Evolutionary conservation across 352 stramenopile genomes (phyloP).

Genomic region (Phytopythium aichiense): DNA sequence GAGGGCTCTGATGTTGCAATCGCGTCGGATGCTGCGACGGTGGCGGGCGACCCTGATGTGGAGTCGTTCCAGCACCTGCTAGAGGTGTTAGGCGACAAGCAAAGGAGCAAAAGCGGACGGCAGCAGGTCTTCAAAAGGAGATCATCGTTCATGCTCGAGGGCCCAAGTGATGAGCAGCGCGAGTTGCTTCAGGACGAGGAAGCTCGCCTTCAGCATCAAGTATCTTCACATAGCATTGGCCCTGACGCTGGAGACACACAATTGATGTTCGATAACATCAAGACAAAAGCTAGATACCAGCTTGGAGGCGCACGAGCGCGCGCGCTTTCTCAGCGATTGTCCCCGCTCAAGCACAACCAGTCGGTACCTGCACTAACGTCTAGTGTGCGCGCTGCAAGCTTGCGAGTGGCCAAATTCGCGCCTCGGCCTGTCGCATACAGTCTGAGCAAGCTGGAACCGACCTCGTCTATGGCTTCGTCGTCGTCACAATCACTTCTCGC

Average conservation of each 20-base stretch:
- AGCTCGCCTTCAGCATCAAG: slow-evolving; percentile 18
- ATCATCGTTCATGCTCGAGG: slow-evolving; percentile 29
- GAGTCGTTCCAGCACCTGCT: slow-evolving; percentile 51
- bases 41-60: neutral
- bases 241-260: neutral
- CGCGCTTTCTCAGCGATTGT: neutral
- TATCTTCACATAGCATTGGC: neutral
- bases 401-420: slow-evolving; percentile 21
- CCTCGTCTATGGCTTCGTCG: neutral
- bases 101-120: slow-evolving; percentile 13
- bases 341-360: slow-evolving; percentile 17
- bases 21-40: neutral
- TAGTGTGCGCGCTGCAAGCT: slow-evolving; percentile 14
- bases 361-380: neutral
- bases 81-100: slow-evolving; percentile 28
- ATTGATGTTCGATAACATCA: neutral
- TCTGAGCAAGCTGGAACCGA: slow-evolving; percentile 34
- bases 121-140: neutral
- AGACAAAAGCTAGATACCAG: neutral
- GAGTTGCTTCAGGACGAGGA: slow-evolving; percentile 54
- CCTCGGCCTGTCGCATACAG: slow-evolving; percentile 46
- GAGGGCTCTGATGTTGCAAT: neutral
- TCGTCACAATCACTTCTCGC: neutral
- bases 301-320: neutral
- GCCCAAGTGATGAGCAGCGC: slow-evolving; percentile 21